phyloP scores from a whole-genome alignment of 2,329 filamentous ascomycete species.

The Microsporum canis region DNA sequence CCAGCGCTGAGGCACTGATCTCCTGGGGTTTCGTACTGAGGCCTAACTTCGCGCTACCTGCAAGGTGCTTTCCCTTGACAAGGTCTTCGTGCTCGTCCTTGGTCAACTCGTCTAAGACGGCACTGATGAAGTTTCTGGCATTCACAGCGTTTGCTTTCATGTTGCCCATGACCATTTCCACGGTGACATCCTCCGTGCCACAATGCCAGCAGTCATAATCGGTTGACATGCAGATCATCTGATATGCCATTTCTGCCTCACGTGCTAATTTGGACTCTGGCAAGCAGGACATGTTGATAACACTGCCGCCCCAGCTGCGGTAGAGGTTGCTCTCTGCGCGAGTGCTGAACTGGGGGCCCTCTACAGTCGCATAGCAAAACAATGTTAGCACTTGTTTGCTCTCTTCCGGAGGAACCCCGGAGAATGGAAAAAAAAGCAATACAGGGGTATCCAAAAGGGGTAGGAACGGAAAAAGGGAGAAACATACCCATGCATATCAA shows the following conservation, averaged over 20 bases:
- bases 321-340: constrained; percentile 94
- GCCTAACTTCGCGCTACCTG: constrained; percentile 63
- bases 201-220: constrained; percentile 97
- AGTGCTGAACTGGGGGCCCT: constrained; percentile 97
- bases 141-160: constrained; percentile 92
- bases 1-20: constrained; percentile 59
- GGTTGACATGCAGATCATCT: constrained; percentile 98
- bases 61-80: constrained; percentile 69
- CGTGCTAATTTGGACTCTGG: constrained; percentile 93
- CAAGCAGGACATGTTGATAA: constrained; percentile 97
- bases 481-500: constrained; percentile 79
- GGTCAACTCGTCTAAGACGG: constrained; percentile 68
- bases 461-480: neutral
- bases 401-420: neutral
- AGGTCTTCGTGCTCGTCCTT: constrained; percentile 65
- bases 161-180: constrained; percentile 92
- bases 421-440: neutral
- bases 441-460: neutral
- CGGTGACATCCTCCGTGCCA: constrained; percentile 66
- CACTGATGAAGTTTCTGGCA: constrained; percentile 70
- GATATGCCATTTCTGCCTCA: constrained; percentile 92
- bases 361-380: constrained; percentile 34
- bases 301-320: constrained; percentile 79
- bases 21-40: constrained; percentile 75
- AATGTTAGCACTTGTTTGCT: neutral